Evolutionary conservation across 2,329 filamentous ascomycete species (phyloP), one percentile per base, ranked within the genome.

Genomic region (Septoria linicola): DNA sequence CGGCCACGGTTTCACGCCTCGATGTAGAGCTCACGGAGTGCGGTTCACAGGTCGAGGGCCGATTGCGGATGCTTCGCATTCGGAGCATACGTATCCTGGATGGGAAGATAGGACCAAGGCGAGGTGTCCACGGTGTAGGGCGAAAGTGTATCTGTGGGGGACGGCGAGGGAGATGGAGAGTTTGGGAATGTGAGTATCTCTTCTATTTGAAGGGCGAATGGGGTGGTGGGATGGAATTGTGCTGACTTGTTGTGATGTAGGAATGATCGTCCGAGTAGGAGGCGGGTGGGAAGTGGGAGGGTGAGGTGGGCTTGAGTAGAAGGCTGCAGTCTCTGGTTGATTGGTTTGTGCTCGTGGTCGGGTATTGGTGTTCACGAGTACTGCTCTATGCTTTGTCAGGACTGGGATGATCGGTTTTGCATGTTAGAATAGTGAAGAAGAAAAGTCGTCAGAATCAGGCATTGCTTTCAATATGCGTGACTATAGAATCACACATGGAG

Each of bases 401-500:
- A n/a, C n/a, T n/a, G n/a, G n/a, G n/a, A n/a, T n/a, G n/a, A n/a
- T n/a, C n/a, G n/a, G n/a, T n/a, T n/a, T n/a, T n/a, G n/a, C n/a
- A n/a, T n/a, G n/a, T n/a, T 27, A 27, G 23, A 10, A 27, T 27
- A n/a, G 23, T 5, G 23, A 27, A 20, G 11, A 31, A 14, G n/a
- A 11, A 5, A 17, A 23, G 20, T 49, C n/a, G 39, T 23, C 21
- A 41, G 35, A 27, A 47, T 19, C 35, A 41, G 41, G 54, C 49
- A 60, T 60, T 57, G 58, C 58, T 59, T 59, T 54, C 53, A 55
- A 51, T 51, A 55, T 51, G 47, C 49, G 59, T 61, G 59, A 61
- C 59, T 60, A 63, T 43, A 53, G 48, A 53, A 54, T 54, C 54
- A 56, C 57, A 49, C 53, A 59, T 63, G 63, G 66, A 68, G 66